These are phyloP conservation scores for Paramecium tetraurelia DNA, from an alignment of 73 alveolate genomes.

Conservation along the genomic window DNA sequence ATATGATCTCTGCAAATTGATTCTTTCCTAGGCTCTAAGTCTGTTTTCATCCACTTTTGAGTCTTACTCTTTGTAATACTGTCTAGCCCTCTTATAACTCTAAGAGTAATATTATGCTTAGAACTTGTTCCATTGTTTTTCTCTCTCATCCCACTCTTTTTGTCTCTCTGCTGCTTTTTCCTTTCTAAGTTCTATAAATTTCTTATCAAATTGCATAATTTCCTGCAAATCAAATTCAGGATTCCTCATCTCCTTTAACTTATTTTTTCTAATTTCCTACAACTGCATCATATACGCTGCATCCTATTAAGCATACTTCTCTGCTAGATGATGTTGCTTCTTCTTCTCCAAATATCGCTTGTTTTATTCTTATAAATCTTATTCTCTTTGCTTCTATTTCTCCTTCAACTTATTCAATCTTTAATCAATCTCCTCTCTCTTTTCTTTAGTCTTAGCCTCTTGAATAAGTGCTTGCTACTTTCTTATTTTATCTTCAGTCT, in stretches of 20 bases:
- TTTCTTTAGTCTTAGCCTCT: background rate
- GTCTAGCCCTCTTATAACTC: background rate
- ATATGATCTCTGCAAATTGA: background rate
- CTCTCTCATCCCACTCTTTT: constrained; percentile 20
- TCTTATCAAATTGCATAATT: constrained; percentile 35
- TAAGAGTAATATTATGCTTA: constrained; percentile 10
- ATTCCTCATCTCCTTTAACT: constrained; percentile 32
- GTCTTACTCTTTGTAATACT: background rate
- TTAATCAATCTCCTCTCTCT: constrained; percentile 40
- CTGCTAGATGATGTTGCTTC: background rate
- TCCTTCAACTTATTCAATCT: constrained; percentile 23
- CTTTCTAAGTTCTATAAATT: background rate
- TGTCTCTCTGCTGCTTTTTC: background rate
- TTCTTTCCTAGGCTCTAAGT: background rate
- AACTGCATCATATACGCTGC: background rate
- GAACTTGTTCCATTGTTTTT: constrained; percentile 14
- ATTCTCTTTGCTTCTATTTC: background rate
- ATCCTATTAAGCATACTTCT: constrained; percentile 37
- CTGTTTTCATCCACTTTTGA: background rate
- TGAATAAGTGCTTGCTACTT: background rate
- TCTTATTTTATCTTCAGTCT: constrained; percentile 6
- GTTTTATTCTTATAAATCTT: constrained; percentile 18
- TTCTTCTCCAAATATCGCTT: background rate
- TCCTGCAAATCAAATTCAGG: constrained; percentile 48
- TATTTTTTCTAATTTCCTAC: constrained; percentile 39